Evolutionary conservation across 805 yeast genomes (phyloP), one percentile per base, ranked within the genome.

Genomic region (Ogataea haglerorum): DNA sequence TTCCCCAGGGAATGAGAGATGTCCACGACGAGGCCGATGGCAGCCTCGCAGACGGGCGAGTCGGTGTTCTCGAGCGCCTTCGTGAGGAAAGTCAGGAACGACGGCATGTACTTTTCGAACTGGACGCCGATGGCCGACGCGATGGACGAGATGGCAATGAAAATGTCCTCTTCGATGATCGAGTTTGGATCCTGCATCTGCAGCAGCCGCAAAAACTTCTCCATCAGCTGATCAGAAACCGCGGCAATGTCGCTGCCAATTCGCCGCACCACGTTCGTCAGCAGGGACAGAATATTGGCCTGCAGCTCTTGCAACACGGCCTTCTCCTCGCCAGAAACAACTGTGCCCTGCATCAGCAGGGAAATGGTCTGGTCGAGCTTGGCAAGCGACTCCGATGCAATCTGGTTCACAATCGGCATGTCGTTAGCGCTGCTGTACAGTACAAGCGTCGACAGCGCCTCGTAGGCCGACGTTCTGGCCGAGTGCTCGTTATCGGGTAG

Each of bases 21-120:
- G 66, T 93, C 99, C 14, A 96, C 96, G 44, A 93, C 89, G 36
- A 93, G 75, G 4, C 99, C 98, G 42, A 93, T 89, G 3, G 98
- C 95, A 5, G 96, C 86, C 48, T 77, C 77, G 56, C 96, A 84
- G 9, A 86, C 80, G 27, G 90, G 85, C 4, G 88, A 80, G 27
- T 87, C 96, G 7, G 85, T 79, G 63, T 89, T 90, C 53, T 78
- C 76, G 46, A 93, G 71, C 0, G 96, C 96, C 46, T 74, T 73
- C 13, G 80, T 78, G 60, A 93, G 72, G 61, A 73, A 90, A 41
- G 98, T 97, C 45, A 87, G 70, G 61, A 93, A 88, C 6, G 85
- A 74, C 41, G 77, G 80, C 80, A 90, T 79, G 62, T 87, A 93
- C 53, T 77, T 78, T 52, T 72, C 72, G 60, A 93, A 93, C 16